These are phyloP conservation scores for Volvox reticuliferus DNA, from an alignment of 139 green algal genomes.

Conservation along the genomic window DNA sequence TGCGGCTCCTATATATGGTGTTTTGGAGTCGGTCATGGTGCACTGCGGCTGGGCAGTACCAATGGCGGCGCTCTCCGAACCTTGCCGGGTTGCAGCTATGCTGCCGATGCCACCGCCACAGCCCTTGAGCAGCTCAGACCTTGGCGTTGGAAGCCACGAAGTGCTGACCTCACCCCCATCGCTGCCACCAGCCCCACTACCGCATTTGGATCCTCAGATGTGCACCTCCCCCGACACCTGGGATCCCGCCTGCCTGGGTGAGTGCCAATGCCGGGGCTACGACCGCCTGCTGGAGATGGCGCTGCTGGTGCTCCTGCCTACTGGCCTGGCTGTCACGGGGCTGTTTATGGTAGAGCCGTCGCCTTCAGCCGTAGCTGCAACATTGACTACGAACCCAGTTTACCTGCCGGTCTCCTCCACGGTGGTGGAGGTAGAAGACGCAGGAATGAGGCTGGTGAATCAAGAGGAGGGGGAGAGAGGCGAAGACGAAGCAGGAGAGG, in stretches of 20 bases:
- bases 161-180: neutral
- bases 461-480: neutral
- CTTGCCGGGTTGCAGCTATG: neutral
- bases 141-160: neutral
- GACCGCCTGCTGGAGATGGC: neutral
- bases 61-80: neutral
- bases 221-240: conserved; percentile 12
- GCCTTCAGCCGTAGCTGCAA: neutral
- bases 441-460: neutral
- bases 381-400: too few species aligned
- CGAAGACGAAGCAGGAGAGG: neutral
- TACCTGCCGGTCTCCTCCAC: neutral
- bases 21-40: neutral
- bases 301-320: conserved; percentile 14
- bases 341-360: conserved; percentile 3
- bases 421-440: neutral
- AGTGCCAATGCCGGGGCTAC: conserved; percentile 12
- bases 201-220: neutral
- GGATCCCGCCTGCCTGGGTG: neutral
- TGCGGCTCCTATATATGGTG: conserved; percentile 18
- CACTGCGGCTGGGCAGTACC: conserved; percentile 2
- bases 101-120: neutral
- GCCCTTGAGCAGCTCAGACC: neutral
- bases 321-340: neutral
- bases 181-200: neutral